Percentiles rank a stretch among this genome's conserved stretches.
Conservation (phyloP, 1,284 basidiomycete species). For the Leccinum insolens region DNA sequence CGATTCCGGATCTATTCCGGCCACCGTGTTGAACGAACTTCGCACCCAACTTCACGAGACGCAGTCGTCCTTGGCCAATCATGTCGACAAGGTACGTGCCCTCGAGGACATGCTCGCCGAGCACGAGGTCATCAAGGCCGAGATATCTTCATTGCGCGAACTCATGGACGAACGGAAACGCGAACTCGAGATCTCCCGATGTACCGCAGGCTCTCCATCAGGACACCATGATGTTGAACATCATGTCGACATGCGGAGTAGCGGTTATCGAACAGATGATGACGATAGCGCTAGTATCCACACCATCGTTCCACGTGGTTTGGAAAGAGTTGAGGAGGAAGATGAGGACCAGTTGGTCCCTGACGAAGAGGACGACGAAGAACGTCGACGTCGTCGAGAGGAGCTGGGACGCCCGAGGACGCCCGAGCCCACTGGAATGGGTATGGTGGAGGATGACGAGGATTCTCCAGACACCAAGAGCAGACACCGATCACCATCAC, state of each 20-base stretch:
- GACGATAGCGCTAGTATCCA: conserved; percentile 59
- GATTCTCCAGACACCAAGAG: conserved; percentile 28
- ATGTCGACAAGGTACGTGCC: conserved; percentile 85
- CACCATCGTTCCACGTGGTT: conserved; percentile 65
- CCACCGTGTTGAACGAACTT: conserved; percentile 46
- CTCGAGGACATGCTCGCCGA: conserved; percentile 86
- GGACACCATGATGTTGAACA: conserved; percentile 30
- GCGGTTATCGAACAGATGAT: conserved; percentile 54
- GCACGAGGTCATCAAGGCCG: conserved; percentile 84
- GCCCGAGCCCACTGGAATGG: conserved; percentile 73
- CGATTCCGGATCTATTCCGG: conserved; percentile 29
- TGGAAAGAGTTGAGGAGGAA: conserved; percentile 77
- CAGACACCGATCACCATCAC: conserved; percentile 21
- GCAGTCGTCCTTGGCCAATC: conserved; percentile 75
- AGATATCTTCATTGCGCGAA: conserved; percentile 74
- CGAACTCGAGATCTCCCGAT: conserved; percentile 26
- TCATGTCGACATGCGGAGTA: conserved; percentile 28
- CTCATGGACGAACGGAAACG: conserved; percentile 65
- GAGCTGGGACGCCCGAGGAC: conserved; percentile 71
- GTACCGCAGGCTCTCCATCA: conserved; percentile 26
- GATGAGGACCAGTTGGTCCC: conserved; percentile 62
- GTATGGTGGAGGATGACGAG: conserved; percentile 53
- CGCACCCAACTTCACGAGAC: conserved; percentile 88
- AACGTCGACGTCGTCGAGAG: conserved; percentile 50
- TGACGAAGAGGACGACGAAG: conserved; percentile 48